Conservation (phyloP, 2,329 filamentous ascomycete genomes). For the Cercospora sp. region DNA sequence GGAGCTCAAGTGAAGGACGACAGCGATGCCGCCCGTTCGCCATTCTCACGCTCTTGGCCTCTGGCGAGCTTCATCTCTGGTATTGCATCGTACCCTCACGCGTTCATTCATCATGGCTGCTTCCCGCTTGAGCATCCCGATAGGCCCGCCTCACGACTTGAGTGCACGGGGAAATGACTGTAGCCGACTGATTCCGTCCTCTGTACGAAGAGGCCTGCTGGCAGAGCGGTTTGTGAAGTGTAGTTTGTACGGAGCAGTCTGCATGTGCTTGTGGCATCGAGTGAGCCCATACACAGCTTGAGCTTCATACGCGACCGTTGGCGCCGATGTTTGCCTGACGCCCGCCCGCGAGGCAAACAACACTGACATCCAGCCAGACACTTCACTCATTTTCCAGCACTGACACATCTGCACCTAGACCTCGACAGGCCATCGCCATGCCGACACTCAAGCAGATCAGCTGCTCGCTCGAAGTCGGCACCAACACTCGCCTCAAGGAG, state of each 20-base stretch:
- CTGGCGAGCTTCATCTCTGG: not conserved
- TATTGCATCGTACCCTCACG: not conserved
- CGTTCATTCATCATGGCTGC: not conserved
- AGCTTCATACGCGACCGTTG: not conserved
- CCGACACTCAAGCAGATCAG: slow-evolving; percentile 55
- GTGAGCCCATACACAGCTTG: not conserved
- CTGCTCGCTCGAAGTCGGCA: slow-evolving; percentile 54
- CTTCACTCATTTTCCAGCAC: not conserved
- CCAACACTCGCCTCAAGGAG: slow-evolving; percentile 50
- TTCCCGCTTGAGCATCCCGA: not conserved
- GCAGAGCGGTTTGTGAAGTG: not conserved
- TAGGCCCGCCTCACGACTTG: not conserved
- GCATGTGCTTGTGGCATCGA: not conserved
- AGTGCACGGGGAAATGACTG: not conserved
- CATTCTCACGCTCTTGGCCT: not conserved
- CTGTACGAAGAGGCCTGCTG: not conserved
- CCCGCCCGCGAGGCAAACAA: not conserved
- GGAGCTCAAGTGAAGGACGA: not conserved
- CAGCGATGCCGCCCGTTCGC: not conserved
- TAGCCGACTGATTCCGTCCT: not conserved
- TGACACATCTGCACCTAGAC: not conserved
- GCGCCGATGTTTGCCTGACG: not conserved
- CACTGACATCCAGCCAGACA: not conserved
- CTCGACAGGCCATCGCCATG: slow-evolving; percentile 42
- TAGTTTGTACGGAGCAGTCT: not conserved